Conservation (phyloP, 2,329 filamentous ascomycete species). For the Daldinia sp. region DNA sequence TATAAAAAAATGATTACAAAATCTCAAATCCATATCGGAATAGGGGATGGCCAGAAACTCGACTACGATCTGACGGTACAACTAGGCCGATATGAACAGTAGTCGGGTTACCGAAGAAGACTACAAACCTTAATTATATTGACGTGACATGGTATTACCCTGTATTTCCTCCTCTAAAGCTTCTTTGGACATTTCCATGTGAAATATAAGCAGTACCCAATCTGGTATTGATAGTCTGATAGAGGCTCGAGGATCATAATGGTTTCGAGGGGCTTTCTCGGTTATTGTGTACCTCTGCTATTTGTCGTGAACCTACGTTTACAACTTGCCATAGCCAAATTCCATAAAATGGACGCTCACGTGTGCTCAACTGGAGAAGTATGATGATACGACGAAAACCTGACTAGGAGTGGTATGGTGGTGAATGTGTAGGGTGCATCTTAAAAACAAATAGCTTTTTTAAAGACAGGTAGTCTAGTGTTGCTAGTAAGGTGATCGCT, state of each 20-base stretch:
- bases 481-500: background rate
- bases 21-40: conserved; percentile 16
- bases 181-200: conserved; percentile 24
- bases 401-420: background rate
- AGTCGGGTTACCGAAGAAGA: conserved; percentile 24
- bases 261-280: background rate
- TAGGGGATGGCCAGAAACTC: conserved; percentile 15
- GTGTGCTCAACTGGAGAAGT: background rate
- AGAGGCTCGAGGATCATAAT: background rate
- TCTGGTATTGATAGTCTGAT: conserved; percentile 6
- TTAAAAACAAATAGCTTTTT: background rate
- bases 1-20: conserved; percentile 12
- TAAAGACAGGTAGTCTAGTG: background rate
- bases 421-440: background rate
- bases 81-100: background rate
- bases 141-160: conserved; percentile 26
- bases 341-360: background rate
- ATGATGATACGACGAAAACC: background rate
- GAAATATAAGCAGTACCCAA: conserved; percentile 20
- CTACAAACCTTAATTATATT: conserved; percentile 33
- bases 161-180: conserved; percentile 10
- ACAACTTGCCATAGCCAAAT: background rate
- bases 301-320: background rate
- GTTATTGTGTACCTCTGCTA: background rate
- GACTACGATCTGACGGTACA: background rate